Evolutionary conservation across 768 basidiomycete species (phyloP).

Genomic region (Porpolomopsis calyptriformis): DNA sequence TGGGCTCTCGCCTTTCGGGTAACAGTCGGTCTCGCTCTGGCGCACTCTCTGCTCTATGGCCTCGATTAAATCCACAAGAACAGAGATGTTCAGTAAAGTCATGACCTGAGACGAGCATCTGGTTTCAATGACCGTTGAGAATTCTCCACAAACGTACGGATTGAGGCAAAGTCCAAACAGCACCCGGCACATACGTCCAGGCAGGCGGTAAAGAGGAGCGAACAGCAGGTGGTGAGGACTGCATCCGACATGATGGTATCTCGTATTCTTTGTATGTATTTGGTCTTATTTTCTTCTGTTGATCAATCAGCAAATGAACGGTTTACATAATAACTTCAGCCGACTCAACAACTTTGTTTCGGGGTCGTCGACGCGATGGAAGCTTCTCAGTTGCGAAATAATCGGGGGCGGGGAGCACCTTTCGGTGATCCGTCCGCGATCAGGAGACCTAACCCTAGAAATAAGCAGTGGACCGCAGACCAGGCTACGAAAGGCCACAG

Average conservation of each 20-base stretch:
- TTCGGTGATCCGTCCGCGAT: slow-evolving; percentile 3
- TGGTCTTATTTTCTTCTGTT: neutral
- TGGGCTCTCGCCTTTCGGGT: slow-evolving; percentile 17
- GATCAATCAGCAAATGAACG: neutral
- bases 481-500: neutral
- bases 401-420: slow-evolving; percentile 12
- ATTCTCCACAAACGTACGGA: slow-evolving; percentile 19
- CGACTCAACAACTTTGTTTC: neutral
- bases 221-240: slow-evolving; percentile 18
- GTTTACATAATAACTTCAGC: neutral
- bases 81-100: slow-evolving; percentile 24
- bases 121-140: neutral
- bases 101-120: slow-evolving; percentile 20
- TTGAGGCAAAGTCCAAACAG: slow-evolving; percentile 28
- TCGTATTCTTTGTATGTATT: neutral
- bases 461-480: slow-evolving; percentile 7
- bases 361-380: slow-evolving; percentile 16
- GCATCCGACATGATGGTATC: slow-evolving; percentile 17
- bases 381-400: slow-evolving; percentile 10
- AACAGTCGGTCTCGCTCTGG: slow-evolving; percentile 23
- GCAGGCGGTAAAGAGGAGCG: slow-evolving; percentile 15
- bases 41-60: slow-evolving; percentile 6
- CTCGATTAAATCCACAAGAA: slow-evolving; percentile 10
- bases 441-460: slow-evolving; percentile 1
- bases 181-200: slow-evolving; percentile 28